Conservation (phyloP, 352 stramenopile genomes). For the Phytopythium sindhum region DNA sequence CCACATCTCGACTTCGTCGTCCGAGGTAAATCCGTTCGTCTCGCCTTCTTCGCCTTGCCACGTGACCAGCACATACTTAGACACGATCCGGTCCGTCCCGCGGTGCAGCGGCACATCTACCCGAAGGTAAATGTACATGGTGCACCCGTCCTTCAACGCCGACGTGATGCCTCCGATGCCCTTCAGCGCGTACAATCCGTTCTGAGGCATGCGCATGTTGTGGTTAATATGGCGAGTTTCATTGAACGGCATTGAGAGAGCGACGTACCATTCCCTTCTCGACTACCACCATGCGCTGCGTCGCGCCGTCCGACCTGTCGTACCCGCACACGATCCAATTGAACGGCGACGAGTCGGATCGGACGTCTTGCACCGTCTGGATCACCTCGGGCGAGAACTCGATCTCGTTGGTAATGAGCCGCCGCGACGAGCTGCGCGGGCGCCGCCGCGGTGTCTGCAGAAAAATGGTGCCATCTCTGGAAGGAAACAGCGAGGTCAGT, state of each 20-base stretch:
- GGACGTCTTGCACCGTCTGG: slow-evolving; percentile 74
- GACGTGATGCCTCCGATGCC: slow-evolving; percentile 77
- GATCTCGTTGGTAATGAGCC: slow-evolving; percentile 80
- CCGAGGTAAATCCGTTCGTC: slow-evolving; percentile 56
- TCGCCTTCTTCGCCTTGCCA: slow-evolving; percentile 64
- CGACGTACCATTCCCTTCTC: slow-evolving; percentile 81
- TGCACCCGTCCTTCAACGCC: slow-evolving; percentile 64
- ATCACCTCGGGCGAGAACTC: slow-evolving; percentile 74
- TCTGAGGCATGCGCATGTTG: slow-evolving; percentile 29
- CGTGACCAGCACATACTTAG: slow-evolving; percentile 86
- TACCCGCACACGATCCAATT: slow-evolving; percentile 87
- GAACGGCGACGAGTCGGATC: slow-evolving; percentile 71
- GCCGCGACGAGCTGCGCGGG: slow-evolving; percentile 61
- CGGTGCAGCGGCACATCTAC: slow-evolving; percentile 82
- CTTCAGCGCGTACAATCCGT: slow-evolving; percentile 77
- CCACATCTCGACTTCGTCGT: slow-evolving; percentile 68
- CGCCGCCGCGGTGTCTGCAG: slow-evolving; percentile 55
- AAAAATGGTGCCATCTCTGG: slow-evolving; percentile 62
- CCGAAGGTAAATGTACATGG: slow-evolving; percentile 90
- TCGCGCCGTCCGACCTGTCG: slow-evolving; percentile 52
- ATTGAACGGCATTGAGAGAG: not conserved
- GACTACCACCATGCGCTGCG: slow-evolving; percentile 69
- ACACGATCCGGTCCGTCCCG: slow-evolving; percentile 78
- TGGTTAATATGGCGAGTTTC: not conserved
- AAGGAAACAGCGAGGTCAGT: slow-evolving; percentile 2